phyloP scores from a whole-genome alignment of 1,284 basidiomycete genomes.

The Moesziomyces aphidis region DNA sequence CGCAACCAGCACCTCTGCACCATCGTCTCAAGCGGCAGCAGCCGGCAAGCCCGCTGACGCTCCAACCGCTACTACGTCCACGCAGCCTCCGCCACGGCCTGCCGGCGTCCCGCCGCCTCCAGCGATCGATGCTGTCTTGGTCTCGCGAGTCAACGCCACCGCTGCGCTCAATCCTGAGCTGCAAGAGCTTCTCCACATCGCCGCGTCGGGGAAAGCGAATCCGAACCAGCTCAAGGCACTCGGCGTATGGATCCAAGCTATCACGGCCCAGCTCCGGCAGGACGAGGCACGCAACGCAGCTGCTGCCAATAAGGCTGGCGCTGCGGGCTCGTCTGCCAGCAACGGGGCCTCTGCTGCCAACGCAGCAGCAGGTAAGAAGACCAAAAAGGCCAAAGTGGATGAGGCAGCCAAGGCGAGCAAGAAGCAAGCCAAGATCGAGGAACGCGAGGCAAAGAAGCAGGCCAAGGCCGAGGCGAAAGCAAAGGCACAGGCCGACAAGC shows the following conservation, averaged over 20 bases:
- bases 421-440: slow-evolving; percentile 52
- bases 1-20: slow-evolving; percentile 2
- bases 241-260: slow-evolving; percentile 55
- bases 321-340: slow-evolving; percentile 24
- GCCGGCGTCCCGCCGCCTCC: slow-evolving; percentile 41
- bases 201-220: slow-evolving; percentile 52
- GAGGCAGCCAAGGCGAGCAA: slow-evolving; percentile 43
- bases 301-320: slow-evolving; percentile 29
- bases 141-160: slow-evolving; percentile 53
- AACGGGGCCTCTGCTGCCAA: slow-evolving; percentile 14
- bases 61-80: slow-evolving; percentile 2
- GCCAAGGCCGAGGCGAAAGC: slow-evolving; percentile 51
- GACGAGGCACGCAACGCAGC: slow-evolving; percentile 49
- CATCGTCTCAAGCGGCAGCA: slow-evolving; percentile 8
- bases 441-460: slow-evolving; percentile 51
- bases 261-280: slow-evolving; percentile 50
- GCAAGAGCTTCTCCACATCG: slow-evolving; percentile 55
- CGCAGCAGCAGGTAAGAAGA: slow-evolving; percentile 37
- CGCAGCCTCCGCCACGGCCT: slow-evolving; percentile 23
- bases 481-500: slow-evolving; percentile 40
- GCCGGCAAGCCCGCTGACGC: slow-evolving; percentile 14
- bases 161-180: slow-evolving; percentile 56
- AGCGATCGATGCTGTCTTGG: slow-evolving; percentile 52
- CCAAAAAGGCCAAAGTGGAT: slow-evolving; percentile 48
- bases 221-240: slow-evolving; percentile 55